Base-by-base conservation (phyloP, 2,329 filamentous ascomycete species). In the Exophiala sp. region DNA sequence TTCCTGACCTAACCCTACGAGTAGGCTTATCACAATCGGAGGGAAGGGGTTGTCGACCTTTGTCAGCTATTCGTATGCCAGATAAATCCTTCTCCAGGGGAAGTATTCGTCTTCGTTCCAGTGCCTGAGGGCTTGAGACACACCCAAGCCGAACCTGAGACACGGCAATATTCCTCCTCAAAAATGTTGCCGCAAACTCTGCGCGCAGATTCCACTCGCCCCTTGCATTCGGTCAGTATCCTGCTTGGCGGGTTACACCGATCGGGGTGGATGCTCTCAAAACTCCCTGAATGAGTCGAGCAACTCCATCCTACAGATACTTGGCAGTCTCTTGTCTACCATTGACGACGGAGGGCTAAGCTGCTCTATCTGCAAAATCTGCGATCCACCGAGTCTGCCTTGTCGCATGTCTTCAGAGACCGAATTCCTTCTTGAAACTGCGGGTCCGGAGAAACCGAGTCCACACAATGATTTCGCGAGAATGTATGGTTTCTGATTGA, bases 121-220 rank as follows among this genome's bases (percentile, higher is more conserved):
- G 16, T 18, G 16, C 16, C 16, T 18, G 16, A 18, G 16, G 16
- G 16, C 18, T 24, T 21, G 10, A 3, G n/a, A 40, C 16, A 42
- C 40, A 42, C 40, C 7, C 41, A 43, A 43, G 8, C 41, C 24
- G 18, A n/a, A 43, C 41, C 41, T 43, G 41, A 43, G 18, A 43
- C 41, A 24, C 3, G 41, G 9, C 8, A 6, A 14, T 43, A 14
- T 20, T 8, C 7, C 24, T 32, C 41, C 41, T 43, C 29, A n/a
- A 43, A 11, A 10, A 14, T 43, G 18, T 12, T 12, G 10, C 29
- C 21, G 12, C 29, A 43, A 24, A 16, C 11, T 24, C 21, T 43
- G 24, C 41, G 41, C 21, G 20, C 41, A 24, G n/a, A 43, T 32
- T 20, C 21, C 41, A 29, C 18, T 12, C 24, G 20, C n/a, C 12